Percentiles rank a stretch among this genome's conserved stretches.
Conservation (phyloP, 208 protist genomes). For the Cochliopodium minus region DNA sequence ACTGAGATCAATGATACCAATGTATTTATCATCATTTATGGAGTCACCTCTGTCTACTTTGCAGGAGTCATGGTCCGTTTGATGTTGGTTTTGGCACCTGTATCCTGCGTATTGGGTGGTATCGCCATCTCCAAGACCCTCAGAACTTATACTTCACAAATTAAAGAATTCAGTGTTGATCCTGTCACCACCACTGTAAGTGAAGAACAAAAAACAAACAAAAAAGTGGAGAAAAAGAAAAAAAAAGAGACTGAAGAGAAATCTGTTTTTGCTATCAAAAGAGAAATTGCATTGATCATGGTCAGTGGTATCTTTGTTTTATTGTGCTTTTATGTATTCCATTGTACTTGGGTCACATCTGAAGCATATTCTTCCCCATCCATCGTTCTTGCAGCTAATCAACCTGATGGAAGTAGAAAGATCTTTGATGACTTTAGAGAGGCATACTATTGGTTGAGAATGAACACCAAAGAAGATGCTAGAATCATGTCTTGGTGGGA, state of each 20-base stretch:
- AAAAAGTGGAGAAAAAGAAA: slow-evolving; percentile 6
- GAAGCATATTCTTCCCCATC: slow-evolving; percentile 64
- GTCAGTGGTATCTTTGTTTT: slow-evolving; percentile 31
- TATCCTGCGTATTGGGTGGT: slow-evolving; percentile 41
- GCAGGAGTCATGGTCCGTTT: slow-evolving; percentile 59
- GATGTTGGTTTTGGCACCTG: slow-evolving; percentile 67
- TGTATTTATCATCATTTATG: slow-evolving; percentile 67
- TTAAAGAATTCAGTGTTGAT: slow-evolving; percentile 12
- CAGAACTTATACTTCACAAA: slow-evolving; percentile 14
- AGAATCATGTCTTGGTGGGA: slow-evolving; percentile 78
- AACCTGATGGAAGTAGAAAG: slow-evolving; percentile 24
- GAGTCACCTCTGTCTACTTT: slow-evolving; percentile 61
- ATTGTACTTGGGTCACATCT: slow-evolving; percentile 59
- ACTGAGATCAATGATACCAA: slow-evolving; percentile 34
- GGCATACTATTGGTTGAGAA: slow-evolving; percentile 65
- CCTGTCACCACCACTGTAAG: neutral
- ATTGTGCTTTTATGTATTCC: slow-evolving; percentile 46
- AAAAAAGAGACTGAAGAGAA: slow-evolving; percentile 18
- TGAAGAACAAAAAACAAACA: too few species aligned
- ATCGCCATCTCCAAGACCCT: slow-evolving; percentile 40
- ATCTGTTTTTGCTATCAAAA: neutral
- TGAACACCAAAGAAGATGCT: slow-evolving; percentile 61
- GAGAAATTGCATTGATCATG: slow-evolving; percentile 12
- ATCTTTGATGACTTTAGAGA: slow-evolving; percentile 83
- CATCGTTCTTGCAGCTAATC: slow-evolving; percentile 38